A percentile compares a stretch with the other conserved stretches of the same genome.
Evolutionary conservation across 345 rosid genomes (phyloP).

Genomic region (Brassica carinata): DNA sequence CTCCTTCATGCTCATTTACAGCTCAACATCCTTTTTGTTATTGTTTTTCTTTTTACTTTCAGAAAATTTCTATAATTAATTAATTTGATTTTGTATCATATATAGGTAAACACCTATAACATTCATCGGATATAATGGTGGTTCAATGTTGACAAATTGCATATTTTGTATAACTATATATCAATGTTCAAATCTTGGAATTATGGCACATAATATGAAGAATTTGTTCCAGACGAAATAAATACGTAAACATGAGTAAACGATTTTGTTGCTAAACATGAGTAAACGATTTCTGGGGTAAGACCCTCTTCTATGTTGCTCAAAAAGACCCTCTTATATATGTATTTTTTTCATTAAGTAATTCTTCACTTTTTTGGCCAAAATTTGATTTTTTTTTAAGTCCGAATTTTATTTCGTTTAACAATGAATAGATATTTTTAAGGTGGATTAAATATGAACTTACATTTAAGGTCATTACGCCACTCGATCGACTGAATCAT

Average conservation of each 20-base stretch:
- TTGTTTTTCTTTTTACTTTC: not conserved
- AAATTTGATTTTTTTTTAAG: too few relatives aligned
- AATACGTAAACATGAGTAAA: not conserved
- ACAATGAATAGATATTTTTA: not conserved
- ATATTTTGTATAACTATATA: not conserved
- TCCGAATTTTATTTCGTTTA: not conserved
- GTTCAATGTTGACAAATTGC: not conserved
- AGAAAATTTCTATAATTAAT: conserved; percentile 6
- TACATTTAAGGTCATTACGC: not conserved
- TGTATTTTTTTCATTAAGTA: not conserved
- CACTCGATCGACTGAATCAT: not conserved
- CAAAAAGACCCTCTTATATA: not conserved
- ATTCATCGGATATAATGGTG: conserved; percentile 1
- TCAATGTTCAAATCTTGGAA: not conserved
- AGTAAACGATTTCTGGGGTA: not conserved
- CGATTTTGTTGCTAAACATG: not conserved
- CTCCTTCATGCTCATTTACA: conserved; percentile 32
- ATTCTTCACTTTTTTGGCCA: not conserved
- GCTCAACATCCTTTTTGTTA: conserved; percentile 35
- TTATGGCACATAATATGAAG: conserved; percentile 8
- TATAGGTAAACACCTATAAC: not conserved
- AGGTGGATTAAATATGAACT: not conserved
- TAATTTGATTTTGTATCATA: conserved; percentile 3
- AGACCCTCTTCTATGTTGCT: too few relatives aligned
- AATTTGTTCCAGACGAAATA: not conserved